Percentiles rank a stretch among this genome's conserved stretches.
Conservation (phyloP, 2,329 filamentous ascomycete genomes). For the Colletotrichum simmondsii region DNA sequence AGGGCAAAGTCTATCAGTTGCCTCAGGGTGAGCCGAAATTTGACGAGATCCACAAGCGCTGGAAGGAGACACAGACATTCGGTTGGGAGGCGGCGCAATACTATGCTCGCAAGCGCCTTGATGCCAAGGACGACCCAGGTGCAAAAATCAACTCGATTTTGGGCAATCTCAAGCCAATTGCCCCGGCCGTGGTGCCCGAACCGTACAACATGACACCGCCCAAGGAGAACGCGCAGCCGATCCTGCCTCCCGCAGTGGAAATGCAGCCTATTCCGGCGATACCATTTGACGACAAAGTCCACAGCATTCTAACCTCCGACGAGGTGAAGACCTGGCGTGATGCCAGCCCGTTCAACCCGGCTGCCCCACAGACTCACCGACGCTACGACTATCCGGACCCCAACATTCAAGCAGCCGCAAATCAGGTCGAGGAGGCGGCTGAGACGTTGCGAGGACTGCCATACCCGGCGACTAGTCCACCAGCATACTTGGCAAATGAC, state of each 20-base stretch:
- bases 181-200: conserved; percentile 25
- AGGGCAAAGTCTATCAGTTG: conserved; percentile 47
- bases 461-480: conserved; percentile 62
- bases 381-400: conserved; percentile 55
- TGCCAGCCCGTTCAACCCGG: conserved; percentile 49
- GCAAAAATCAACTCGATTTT: conserved; percentile 54
- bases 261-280: conserved; percentile 45
- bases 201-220: conserved; percentile 36
- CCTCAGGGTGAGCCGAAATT: conserved; percentile 53
- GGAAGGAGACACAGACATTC: conserved; percentile 57
- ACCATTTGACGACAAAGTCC: conserved; percentile 52
- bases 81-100: conserved; percentile 55
- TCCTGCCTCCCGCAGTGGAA: conserved; percentile 44
- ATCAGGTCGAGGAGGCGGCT: conserved; percentile 54
- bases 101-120: conserved; percentile 55
- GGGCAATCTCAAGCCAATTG: conserved; percentile 37
- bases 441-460: conserved; percentile 56
- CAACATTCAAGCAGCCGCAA: conserved; percentile 53
- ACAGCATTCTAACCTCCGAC: conserved; percentile 57
- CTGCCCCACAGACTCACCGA: conserved; percentile 37
- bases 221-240: conserved; percentile 33
- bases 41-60: conserved; percentile 61
- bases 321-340: conserved; percentile 55
- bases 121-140: conserved; percentile 47
- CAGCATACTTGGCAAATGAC: conserved; percentile 61